Conservation (phyloP, 2,329 filamentous ascomycete species). For the Colletotrichum scovillei region DNA sequence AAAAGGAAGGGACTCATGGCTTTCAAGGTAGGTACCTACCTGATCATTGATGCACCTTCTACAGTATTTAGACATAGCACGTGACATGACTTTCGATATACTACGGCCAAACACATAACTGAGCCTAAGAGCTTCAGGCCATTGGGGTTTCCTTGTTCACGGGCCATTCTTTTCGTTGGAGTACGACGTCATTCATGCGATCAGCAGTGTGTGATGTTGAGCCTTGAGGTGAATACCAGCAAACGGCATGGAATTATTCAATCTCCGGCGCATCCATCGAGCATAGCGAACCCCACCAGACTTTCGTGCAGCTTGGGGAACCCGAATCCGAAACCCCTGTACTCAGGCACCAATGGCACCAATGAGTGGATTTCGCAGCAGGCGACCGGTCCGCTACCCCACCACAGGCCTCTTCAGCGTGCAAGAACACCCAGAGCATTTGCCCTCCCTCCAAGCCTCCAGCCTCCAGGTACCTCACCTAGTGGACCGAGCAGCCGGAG, state of each 20-base stretch:
- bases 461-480: neutral
- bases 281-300: slow-evolving; percentile 15
- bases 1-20: neutral
- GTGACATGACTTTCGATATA: slow-evolving; percentile 5
- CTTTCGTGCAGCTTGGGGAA: neutral
- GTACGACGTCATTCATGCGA: slow-evolving; percentile 20
- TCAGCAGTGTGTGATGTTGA: neutral
- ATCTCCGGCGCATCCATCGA: slow-evolving; percentile 13
- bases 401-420: slow-evolving; percentile 34
- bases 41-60: no score
- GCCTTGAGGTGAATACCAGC: neutral
- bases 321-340: slow-evolving; percentile 25
- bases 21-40: no score
- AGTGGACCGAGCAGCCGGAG: slow-evolving; percentile 35
- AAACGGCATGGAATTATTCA: slow-evolving; percentile 7
- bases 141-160: slow-evolving; percentile 10
- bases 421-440: neutral
- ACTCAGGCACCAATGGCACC: slow-evolving; percentile 32
- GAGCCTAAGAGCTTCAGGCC: slow-evolving; percentile 5
- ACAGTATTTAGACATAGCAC: neutral
- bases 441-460: neutral
- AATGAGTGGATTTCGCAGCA: slow-evolving; percentile 23
- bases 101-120: neutral
- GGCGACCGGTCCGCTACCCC: slow-evolving; percentile 13
- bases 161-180: slow-evolving; percentile 7